phyloP scores from a whole-genome alignment of 768 basidiomycete species.

The Rhizopogon rudus region DNA sequence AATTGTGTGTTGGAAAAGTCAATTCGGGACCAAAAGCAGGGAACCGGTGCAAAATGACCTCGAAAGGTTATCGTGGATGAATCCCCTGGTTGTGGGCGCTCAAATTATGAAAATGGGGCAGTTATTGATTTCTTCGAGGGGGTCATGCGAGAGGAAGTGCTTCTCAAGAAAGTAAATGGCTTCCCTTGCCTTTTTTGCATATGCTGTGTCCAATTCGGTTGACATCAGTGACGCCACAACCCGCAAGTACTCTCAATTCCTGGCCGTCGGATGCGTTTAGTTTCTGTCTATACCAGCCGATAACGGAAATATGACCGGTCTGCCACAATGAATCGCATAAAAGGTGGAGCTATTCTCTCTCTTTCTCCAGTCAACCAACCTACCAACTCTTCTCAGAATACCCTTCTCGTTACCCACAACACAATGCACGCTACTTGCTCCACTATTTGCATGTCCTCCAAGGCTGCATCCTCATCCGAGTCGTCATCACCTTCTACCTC shows the following conservation, averaged over 20 bases:
- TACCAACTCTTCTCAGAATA: neutral
- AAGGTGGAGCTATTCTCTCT: conserved; percentile 12
- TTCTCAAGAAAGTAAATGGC: neutral
- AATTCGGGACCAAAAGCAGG: conserved; percentile 12
- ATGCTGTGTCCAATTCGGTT: conserved; percentile 14
- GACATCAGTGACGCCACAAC: conserved; percentile 34
- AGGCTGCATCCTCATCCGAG: conserved; percentile 5
- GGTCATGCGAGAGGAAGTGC: neutral
- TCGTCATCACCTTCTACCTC: conserved; percentile 2
- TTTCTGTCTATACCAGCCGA: conserved; percentile 27
- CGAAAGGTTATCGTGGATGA: conserved; percentile 29
- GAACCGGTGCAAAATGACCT: conserved; percentile 23
- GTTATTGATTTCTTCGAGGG: neutral
- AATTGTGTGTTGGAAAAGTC: conserved; percentile 18
- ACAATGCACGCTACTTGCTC: conserved; percentile 15
- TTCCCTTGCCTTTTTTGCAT: conserved; percentile 8
- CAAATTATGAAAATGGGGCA: conserved; percentile 12
- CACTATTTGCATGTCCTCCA: conserved; percentile 7
- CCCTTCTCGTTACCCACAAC: neutral
- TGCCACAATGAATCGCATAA: conserved; percentile 22
- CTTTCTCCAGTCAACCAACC: neutral
- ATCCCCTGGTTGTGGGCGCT: conserved; percentile 19
- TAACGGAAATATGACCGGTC: conserved; percentile 29
- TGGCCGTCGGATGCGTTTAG: conserved; percentile 26
- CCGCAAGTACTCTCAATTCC: conserved; percentile 20